phyloP scores from a whole-genome alignment of 306 rosid species.

The Pachyrhizus erosus region DNA sequence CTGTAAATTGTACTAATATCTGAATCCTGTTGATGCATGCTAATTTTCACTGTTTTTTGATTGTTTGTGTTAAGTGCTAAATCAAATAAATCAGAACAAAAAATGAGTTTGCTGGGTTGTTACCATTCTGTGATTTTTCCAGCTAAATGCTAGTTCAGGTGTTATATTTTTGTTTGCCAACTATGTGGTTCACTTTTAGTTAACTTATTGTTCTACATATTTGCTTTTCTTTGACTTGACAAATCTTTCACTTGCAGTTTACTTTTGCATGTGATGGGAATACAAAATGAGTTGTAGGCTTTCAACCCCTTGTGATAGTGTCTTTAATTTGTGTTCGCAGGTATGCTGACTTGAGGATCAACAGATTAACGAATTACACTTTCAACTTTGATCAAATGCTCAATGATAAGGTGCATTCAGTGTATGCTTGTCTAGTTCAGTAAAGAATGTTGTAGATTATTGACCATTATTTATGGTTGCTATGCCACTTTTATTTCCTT shows the following conservation, averaged over 20 bases:
- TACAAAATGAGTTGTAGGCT: constrained; percentile 25
- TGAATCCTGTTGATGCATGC: constrained; percentile 1
- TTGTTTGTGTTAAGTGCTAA: constrained; percentile 2
- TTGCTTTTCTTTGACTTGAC: constrained; percentile 5
- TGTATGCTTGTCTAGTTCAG: background rate
- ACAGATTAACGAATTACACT: constrained; percentile 79
- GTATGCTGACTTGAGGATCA: constrained; percentile 94
- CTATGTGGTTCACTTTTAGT: constrained; percentile 4
- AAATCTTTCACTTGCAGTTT: background rate
- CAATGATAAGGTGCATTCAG: constrained; percentile 72
- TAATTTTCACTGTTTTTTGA: background rate
- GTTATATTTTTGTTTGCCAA: background rate
- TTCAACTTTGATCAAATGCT: constrained; percentile 90
- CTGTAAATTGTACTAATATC: background rate
- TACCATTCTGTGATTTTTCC: background rate
- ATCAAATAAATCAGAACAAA: constrained; percentile 4
- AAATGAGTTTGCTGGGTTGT: background rate
- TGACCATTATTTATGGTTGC: constrained; percentile 2
- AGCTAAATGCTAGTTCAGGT: background rate
- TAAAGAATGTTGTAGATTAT: constrained; percentile 5
- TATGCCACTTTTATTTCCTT: background rate
- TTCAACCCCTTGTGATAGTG: background rate
- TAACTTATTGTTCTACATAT: background rate
- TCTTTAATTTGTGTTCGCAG: constrained; percentile 56
- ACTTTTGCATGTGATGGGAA: background rate